Base-by-base conservation (phyloP, 331 rosid species). In the Telfairia occidentalis region DNA sequence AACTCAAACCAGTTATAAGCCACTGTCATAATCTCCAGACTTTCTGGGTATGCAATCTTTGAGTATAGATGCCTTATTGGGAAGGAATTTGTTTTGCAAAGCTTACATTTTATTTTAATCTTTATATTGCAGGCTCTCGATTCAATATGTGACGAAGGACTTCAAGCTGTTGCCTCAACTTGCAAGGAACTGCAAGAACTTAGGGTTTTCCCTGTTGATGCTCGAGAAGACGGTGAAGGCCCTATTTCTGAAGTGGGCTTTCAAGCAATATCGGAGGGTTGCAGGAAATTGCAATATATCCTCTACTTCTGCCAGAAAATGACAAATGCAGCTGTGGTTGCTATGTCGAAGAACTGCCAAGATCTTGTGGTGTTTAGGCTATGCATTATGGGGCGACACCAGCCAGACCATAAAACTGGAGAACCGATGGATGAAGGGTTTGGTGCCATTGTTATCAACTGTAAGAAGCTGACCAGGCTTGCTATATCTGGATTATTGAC, bases 381-480 rank as follows among this genome's bases (percentile, higher is more conserved):
- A 19, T 92, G 97, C 74, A 87, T 91, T 71, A 91, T 91, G 85
- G 96, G 96, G 55, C 82, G 87, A 63, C 91, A 48, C 81, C 89
- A 77, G 65, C 89, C 90, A 0, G 97, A 91, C 55, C 84, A 78
- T 57, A 66, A 59, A 74, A 92, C 97, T 4, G 79, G 77, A 40
- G 79, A 84, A 65, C 90, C 97, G 71, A 91, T 91, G 97, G 97
- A 91, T 79, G 88, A 87, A 75, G 97, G 97, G 48, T 91, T 91
- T 42, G 96, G 97, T 55, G 97, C 96, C 73, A 91, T 91, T 75
- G 97, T 91, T 75, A 89, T 30, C 88, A 91, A 91, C 81, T 91
- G 97, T 77, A 91, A 87, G 91, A 90, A 90, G 87, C 92, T 92
- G 50, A 92, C 97, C 29, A 89, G 97, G 28, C 97, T 92, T 24